Evolutionary conservation across 202 grass and related monocot genomes (phyloP), one percentile per base, ranked within the genome.

Genomic region (Hordeum pubiflorum): DNA sequence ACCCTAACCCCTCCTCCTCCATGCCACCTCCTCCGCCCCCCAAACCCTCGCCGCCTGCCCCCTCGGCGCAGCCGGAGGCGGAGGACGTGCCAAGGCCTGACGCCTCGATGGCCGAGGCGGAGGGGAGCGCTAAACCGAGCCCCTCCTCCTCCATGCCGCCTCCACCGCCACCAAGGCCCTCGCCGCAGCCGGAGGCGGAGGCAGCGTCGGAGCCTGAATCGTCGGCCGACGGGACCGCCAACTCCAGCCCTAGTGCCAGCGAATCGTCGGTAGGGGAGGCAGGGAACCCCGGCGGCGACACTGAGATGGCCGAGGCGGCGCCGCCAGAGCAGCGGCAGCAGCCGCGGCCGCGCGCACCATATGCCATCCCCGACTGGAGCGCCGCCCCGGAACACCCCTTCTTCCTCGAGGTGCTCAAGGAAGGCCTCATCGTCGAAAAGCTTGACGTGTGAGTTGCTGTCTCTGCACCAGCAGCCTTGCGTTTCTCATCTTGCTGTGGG

Each of bases 381-480:
- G 77, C 88, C 69, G 78, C 76, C 1, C 90, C 96, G 7, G 56
- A 52, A 6, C 84, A 95, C 76, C 84, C 86, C 50, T 98, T 98
- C 92, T 93, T 80, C 88, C 87, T 95, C 24, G 96, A 98, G 86
- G 92, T 95, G 31, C 92, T 98, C 72, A 98, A 98, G 85, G 84
- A 94, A 32, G 96, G 96, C 72, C 40, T 38, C 14, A 91, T 94
- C 82, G 69, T 95, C 68, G 92, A 95, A 9, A 86, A 89, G 5
- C 86, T 98, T 40, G 96, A 93, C 79, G 92, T 98, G 96, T 98
- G 80, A 86, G 90, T 80, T 13, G 66, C 78, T 44, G 2, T 17
- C 67, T 21, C 14, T 48, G 6, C 22, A 14, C 62, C 67, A 41
- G 8, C 43, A 29, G 4, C 43, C 10, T 0, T 70, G 11, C 10